Percentiles rank a stretch among this genome's conserved stretches.
Conservation (phyloP, 306 rosid genomes). For the Sicyos baderoa region DNA sequence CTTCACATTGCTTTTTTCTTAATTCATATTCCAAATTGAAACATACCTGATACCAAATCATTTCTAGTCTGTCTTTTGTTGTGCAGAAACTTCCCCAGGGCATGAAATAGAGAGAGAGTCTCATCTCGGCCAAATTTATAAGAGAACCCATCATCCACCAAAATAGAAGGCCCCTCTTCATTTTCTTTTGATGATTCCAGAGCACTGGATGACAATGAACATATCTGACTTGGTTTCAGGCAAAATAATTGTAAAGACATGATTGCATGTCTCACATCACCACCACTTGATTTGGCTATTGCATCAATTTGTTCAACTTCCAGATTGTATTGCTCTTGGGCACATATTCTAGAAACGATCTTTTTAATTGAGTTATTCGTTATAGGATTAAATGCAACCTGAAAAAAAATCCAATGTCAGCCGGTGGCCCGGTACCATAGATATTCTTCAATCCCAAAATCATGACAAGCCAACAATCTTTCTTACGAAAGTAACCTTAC, state of each 20-base stretch:
- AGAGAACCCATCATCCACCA: slow-evolving; percentile 35
- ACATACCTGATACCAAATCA: slow-evolving; percentile 41
- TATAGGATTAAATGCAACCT: slow-evolving; percentile 86
- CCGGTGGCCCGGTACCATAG: slow-evolving; percentile 12
- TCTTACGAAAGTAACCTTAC: slow-evolving; percentile 79
- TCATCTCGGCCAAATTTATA: slow-evolving; percentile 77
- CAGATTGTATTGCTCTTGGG: slow-evolving; percentile 54
- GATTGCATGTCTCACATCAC: slow-evolving; percentile 92
- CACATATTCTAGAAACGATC: slow-evolving; percentile 55
- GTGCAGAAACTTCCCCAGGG: slow-evolving; percentile 90
- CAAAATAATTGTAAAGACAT: slow-evolving; percentile 77
- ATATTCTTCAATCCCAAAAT: slow-evolving; percentile 21
- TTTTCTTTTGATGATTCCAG: slow-evolving; percentile 25
- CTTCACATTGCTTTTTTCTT: background rate
- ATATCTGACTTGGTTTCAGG: slow-evolving; percentile 44
- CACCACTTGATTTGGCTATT: slow-evolving; percentile 86
- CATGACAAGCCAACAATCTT: slow-evolving; percentile 19
- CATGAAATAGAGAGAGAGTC: slow-evolving; percentile 75
- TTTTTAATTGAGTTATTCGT: slow-evolving; percentile 67
- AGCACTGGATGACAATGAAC: slow-evolving; percentile 30
- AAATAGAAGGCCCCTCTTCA: slow-evolving; percentile 22
- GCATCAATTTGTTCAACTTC: slow-evolving; percentile 55
- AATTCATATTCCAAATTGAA: background rate
- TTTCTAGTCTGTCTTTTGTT: slow-evolving; percentile 70
- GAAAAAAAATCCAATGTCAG: slow-evolving; percentile 29